A percentile compares a stretch with the other conserved stretches of the same genome.
These are phyloP conservation scores for Theileria orientalis DNA, from an alignment of 169 alveolate species.

Conservation along the genomic window DNA sequence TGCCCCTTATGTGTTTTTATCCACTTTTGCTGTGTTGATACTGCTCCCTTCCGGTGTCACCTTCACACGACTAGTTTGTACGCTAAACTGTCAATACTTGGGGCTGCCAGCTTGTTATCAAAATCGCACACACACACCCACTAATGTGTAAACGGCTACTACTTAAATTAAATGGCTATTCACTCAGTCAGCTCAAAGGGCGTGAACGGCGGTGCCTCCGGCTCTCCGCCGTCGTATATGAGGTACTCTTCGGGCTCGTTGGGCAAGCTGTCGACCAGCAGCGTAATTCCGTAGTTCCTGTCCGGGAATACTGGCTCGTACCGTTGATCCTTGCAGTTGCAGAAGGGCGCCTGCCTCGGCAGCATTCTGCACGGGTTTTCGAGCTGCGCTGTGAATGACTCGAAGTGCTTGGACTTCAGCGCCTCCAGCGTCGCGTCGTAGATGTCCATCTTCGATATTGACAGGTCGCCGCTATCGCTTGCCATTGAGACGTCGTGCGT, in stretches of 20 bases:
- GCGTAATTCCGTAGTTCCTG: slow-evolving; percentile 82
- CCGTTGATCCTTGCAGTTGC: slow-evolving; percentile 73
- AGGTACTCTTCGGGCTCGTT: slow-evolving; percentile 56
- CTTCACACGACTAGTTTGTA: too few relatives aligned
- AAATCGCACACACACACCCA: too few relatives aligned
- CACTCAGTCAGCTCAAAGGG: slow-evolving; percentile 45
- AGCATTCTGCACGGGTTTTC: slow-evolving; percentile 91
- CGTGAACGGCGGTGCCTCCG: slow-evolving; percentile 66
- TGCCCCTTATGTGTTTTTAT: too few relatives aligned
- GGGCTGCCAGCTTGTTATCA: too few relatives aligned
- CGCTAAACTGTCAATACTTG: too few relatives aligned
- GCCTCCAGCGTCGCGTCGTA: slow-evolving; percentile 30
- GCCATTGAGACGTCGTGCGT: slow-evolving; percentile 26
- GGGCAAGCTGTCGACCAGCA: slow-evolving; percentile 77
- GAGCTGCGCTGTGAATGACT: slow-evolving; percentile 41
- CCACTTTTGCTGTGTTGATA: too few relatives aligned
- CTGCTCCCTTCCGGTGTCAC: too few relatives aligned
- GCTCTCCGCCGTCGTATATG: slow-evolving; percentile 43
- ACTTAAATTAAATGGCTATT: too few relatives aligned
- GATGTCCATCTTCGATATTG: slow-evolving; percentile 7
- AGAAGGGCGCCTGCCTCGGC: slow-evolving; percentile 82
- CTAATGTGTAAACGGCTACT: too few relatives aligned
- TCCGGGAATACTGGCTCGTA: slow-evolving; percentile 85
- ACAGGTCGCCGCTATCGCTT: slow-evolving; percentile 31
- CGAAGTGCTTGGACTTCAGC: slow-evolving; percentile 30